Base-by-base conservation (phyloP, 2,329 filamentous ascomycete species). In the Scedosporium aurantiacum region DNA sequence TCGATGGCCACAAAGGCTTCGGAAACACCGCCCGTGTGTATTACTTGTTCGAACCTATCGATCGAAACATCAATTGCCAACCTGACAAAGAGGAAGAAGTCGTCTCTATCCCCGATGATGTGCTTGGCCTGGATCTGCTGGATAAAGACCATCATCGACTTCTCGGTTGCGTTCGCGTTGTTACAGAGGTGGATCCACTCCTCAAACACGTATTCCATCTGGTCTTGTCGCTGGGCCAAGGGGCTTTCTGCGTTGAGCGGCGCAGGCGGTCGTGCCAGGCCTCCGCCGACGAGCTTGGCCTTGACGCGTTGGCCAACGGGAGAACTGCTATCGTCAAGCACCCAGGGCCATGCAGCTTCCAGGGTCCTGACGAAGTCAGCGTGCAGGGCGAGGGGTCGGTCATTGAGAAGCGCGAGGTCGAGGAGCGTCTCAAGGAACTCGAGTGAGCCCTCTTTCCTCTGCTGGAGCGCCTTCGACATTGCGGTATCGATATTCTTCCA, bases 161-260 rank as follows among this genome's bases (percentile, higher is more conserved):
- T 89, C 64, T 91, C 88, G 3, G 87, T 86, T 3, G 87, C 84
- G 66, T 87, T 85, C n/a, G 85, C 82, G 67, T 91, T 90, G 72
- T 88, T 88, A 75, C 82, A 88, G 6, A 97, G 82, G 63, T 88
- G 86, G 28, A 93, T 83, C 94, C 94, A 99, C 75, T 99, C 94
- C 52, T 93, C 91, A 69, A 99, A 97, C 21, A 97, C 82, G 70
- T 99, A 97, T 67, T 95, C 91, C 74, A 96, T 85, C 71, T 97
- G 91, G 64, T 96, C 90, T 64, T 86, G 84, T 66, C 86, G 86
- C 37, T 83, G 79, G 45, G 76, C 72, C 58, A 84, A 80, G 62
- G 87, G 83, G 23, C 81, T 83, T 32, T 79, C 79, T 73, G 61
- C 79, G 72, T 65, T 80, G 78, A 58, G 77, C 10, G 18, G 14